phyloP scores from a whole-genome alignment of 2,329 filamentous ascomycete genomes.

The Periglandula ipomoeae region DNA sequence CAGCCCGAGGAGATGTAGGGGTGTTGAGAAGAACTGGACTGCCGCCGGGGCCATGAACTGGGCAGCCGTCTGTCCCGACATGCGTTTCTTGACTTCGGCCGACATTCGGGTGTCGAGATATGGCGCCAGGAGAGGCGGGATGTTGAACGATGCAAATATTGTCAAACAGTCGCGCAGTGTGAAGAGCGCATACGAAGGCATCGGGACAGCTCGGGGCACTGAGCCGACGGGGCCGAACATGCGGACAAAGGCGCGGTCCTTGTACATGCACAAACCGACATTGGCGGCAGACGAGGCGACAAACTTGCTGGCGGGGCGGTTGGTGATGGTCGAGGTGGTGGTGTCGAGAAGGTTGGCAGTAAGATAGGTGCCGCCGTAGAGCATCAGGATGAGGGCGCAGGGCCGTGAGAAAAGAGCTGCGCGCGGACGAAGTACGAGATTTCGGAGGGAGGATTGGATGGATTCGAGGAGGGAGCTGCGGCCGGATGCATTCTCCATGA shows the following conservation, averaged over 20 bases:
- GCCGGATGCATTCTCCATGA: slow-evolving; percentile 76
- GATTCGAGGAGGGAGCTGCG: slow-evolving; percentile 50
- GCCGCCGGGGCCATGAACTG: slow-evolving; percentile 75
- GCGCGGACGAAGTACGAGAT: slow-evolving; percentile 52
- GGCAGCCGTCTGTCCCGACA: slow-evolving; percentile 53
- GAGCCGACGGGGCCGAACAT: slow-evolving; percentile 61
- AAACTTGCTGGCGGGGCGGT: slow-evolving; percentile 64
- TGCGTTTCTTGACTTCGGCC: slow-evolving; percentile 32
- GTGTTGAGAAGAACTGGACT: slow-evolving; percentile 72
- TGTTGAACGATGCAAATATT: slow-evolving; percentile 86
- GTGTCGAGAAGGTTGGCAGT: slow-evolving; percentile 87
- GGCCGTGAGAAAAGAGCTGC: slow-evolving; percentile 54
- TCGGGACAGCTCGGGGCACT: slow-evolving; percentile 49
- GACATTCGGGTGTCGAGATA: slow-evolving; percentile 46
- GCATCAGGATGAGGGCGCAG: slow-evolving; percentile 58
- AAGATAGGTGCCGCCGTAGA: slow-evolving; percentile 85
- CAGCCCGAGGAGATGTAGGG: slow-evolving; percentile 74
- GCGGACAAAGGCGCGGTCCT: slow-evolving; percentile 76
- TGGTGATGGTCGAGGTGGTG: slow-evolving; percentile 51
- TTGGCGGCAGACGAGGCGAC: slow-evolving; percentile 72
- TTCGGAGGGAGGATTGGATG: slow-evolving; percentile 46
- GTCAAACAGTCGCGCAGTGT: slow-evolving; percentile 76
- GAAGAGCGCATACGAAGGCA: slow-evolving; percentile 69
- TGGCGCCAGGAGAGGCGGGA: slow-evolving; percentile 71
- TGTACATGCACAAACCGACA: slow-evolving; percentile 78